These are phyloP conservation scores for Cytospora piceicola DNA, from an alignment of 2,329 filamentous ascomycete species.

Conservation along the genomic window DNA sequence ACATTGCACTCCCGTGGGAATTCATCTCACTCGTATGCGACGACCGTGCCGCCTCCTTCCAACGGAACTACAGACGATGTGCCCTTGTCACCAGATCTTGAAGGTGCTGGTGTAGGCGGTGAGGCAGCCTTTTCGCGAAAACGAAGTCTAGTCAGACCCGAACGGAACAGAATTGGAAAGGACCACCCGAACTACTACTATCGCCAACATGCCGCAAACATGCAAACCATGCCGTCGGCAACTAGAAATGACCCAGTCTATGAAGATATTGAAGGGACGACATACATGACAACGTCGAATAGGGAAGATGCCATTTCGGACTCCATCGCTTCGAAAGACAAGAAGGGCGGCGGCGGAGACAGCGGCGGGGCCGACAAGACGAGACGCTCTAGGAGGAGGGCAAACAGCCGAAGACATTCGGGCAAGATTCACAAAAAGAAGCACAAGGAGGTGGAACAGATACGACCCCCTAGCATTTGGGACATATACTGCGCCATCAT, in stretches of 20 bases:
- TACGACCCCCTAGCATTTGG: conserved; percentile 86
- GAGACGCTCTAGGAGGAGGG: conserved; percentile 39
- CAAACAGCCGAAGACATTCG: conserved; percentile 44
- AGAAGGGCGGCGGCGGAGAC: conserved; percentile 40
- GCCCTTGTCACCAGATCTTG: conserved; percentile 55
- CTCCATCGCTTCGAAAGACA: conserved; percentile 45
- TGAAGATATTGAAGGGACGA: conserved; percentile 74
- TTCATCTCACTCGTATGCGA: conserved; percentile 62
- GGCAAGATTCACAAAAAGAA: conserved; percentile 66
- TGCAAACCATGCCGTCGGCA: conserved; percentile 86
- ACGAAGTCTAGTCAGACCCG: conserved; percentile 85
- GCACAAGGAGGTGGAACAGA: conserved; percentile 61
- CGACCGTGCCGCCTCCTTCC: conserved; percentile 56
- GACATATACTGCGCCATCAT: conserved; percentile 92
- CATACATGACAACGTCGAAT: conserved; percentile 54
- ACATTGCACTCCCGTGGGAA: conserved; percentile 41
- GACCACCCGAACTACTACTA: conserved; percentile 97
- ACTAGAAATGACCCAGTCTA: conserved; percentile 89
- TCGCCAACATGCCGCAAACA: conserved; percentile 89
- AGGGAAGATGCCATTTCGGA: conserved; percentile 53
- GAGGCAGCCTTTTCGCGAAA: conserved; percentile 61
- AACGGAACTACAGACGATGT: conserved; percentile 59
- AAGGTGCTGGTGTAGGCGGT: conserved; percentile 35
- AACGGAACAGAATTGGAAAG: conserved; percentile 81
- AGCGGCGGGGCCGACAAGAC: conserved; percentile 46